These are phyloP conservation scores for Solanum commersonii DNA, from an alignment of 257 asterid species.

Conservation along the genomic window DNA sequence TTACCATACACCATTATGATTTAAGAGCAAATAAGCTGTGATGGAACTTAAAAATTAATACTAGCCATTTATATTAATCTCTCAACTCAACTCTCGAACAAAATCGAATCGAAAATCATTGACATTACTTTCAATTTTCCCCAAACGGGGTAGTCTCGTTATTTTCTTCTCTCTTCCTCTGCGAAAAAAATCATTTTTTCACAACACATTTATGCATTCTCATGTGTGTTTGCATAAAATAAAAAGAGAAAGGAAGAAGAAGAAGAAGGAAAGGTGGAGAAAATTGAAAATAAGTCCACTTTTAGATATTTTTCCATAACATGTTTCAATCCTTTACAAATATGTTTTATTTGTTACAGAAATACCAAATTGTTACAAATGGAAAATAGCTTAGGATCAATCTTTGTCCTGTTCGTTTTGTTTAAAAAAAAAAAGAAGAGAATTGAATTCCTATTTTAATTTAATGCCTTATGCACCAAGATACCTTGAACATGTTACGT, in stretches of 20 bases:
- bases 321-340: neutral
- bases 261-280: conserved; percentile 1
- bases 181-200: neutral
- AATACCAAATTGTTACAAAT: neutral
- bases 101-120: neutral
- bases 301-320: neutral
- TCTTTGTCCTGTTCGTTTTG: neutral
- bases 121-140: neutral
- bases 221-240: neutral
- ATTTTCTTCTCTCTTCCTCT: neutral
- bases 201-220: neutral
- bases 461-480: neutral
- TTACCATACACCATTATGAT: neutral
- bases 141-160: neutral
- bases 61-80: neutral
- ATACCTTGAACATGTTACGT: neutral
- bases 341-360: neutral
- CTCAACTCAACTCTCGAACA: neutral
- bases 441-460: neutral
- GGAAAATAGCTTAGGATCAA: neutral
- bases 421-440: neutral
- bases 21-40: neutral
- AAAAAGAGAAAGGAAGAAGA: conserved; percentile 1
- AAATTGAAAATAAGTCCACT: neutral
- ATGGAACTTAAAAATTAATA: neutral